Conservation (phyloP, 805 yeast genomes). For the Candida nanaspora region DNA sequence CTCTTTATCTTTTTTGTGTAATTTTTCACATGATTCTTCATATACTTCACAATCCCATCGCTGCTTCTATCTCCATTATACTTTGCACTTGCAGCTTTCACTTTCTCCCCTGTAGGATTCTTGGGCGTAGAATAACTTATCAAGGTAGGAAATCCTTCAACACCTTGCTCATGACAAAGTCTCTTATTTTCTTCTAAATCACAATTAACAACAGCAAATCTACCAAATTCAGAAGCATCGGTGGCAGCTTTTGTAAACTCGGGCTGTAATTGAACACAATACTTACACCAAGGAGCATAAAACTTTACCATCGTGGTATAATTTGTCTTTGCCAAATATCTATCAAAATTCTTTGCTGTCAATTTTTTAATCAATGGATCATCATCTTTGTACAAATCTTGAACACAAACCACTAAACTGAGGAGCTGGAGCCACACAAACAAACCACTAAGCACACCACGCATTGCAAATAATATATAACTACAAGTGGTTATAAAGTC, state of each 20-base stretch:
- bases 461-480: too few relatives aligned
- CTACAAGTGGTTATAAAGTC: slow-evolving; percentile 13
- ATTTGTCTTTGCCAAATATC: slow-evolving; percentile 60
- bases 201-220: slow-evolving; percentile 83
- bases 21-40: slow-evolving; percentile 54
- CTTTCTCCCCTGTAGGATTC: slow-evolving; percentile 12
- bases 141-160: slow-evolving; percentile 82
- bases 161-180: slow-evolving; percentile 56
- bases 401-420: slow-evolving; percentile 28
- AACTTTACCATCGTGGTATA: slow-evolving; percentile 81
- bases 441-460: too few relatives aligned
- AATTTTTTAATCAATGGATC: slow-evolving; percentile 16
- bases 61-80: slow-evolving; percentile 58
- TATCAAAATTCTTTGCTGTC: slow-evolving; percentile 50
- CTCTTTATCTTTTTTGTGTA: slow-evolving; percentile 47
- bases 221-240: slow-evolving; percentile 44
- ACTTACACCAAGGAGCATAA: slow-evolving; percentile 98
- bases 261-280: slow-evolving; percentile 69
- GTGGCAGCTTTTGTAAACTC: slow-evolving; percentile 60
- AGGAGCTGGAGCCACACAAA: too few relatives aligned
- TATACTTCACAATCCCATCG: slow-evolving; percentile 45
- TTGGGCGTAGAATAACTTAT: slow-evolving; percentile 81
- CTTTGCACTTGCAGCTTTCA: slow-evolving; percentile 43
- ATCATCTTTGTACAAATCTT: neutral
- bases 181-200: slow-evolving; percentile 60